Percentiles rank a stretch among this genome's conserved stretches.
Conservation (phyloP, 805 yeast species). For the Zygoascus flipseniorum region DNA sequence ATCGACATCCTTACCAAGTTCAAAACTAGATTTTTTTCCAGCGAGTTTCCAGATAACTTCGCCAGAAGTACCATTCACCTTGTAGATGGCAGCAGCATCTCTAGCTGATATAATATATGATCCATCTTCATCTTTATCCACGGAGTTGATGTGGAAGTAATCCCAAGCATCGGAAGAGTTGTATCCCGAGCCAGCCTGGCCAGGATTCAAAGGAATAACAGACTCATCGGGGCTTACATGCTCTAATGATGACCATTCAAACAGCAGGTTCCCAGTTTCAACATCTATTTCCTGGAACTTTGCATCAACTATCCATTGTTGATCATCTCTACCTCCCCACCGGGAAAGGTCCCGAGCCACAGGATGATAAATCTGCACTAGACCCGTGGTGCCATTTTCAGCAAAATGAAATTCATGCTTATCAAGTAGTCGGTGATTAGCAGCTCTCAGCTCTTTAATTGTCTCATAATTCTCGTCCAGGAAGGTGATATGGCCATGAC, state of each 20-base stretch:
- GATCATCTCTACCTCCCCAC: slow-evolving; percentile 4
- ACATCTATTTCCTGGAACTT: slow-evolving; percentile 9
- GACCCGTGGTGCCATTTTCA: slow-evolving; percentile 3
- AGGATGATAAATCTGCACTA: slow-evolving; percentile 8
- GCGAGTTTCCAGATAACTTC: slow-evolving; percentile 10
- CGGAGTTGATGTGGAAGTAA: slow-evolving; percentile 11
- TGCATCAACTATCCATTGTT: slow-evolving; percentile 9
- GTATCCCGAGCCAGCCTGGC: slow-evolving; percentile 11
- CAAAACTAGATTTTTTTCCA: slow-evolving; percentile 6
- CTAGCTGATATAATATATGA: slow-evolving; percentile 9
- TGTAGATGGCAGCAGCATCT: slow-evolving; percentile 10
- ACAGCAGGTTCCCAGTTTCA: slow-evolving; percentile 8
- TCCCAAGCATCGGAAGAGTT: slow-evolving; percentile 11
- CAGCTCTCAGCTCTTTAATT: slow-evolving; percentile 7
- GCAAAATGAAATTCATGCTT: slow-evolving; percentile 9
- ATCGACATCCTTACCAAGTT: slow-evolving; percentile 5
- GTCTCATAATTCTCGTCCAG: slow-evolving; percentile 9
- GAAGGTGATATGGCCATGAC: slow-evolving; percentile 10
- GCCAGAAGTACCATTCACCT: slow-evolving; percentile 8
- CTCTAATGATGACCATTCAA: slow-evolving; percentile 10
- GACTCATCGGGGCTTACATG: slow-evolving; percentile 9
- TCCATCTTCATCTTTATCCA: slow-evolving; percentile 9
- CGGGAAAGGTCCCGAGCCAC: slow-evolving; percentile 5
- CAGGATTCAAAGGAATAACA: slow-evolving; percentile 4
- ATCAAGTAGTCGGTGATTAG: slow-evolving; percentile 6